These are phyloP conservation scores for Ambrosia artemisiifolia DNA, from an alignment of 129 eudicot genomes.

Conservation along the genomic window DNA sequence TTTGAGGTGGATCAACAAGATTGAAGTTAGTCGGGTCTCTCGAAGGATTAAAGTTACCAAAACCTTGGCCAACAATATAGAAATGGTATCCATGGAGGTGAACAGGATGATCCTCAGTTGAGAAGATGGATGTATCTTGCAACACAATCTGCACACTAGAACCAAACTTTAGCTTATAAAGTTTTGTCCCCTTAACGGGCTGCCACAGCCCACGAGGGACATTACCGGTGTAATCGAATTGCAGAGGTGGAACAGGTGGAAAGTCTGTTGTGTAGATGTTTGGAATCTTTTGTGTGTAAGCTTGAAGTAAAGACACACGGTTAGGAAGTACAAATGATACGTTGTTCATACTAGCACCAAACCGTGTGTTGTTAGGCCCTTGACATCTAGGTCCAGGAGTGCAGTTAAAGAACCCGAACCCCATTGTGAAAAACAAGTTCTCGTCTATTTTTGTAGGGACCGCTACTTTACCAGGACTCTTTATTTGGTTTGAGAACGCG, in stretches of 20 bases:
- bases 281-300: conserved; percentile 55
- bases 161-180: conserved; percentile 60
- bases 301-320: conserved; percentile 56
- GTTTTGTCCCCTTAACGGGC: conserved; percentile 51
- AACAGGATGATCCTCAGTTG: conserved; percentile 66
- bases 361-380: conserved; percentile 77
- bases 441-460: conserved; percentile 60
- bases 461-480: conserved; percentile 40
- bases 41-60: conserved; percentile 61
- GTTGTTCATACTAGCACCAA: conserved; percentile 84
- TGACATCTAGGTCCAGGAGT: conserved; percentile 68
- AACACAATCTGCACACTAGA: conserved; percentile 56
- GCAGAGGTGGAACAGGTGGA: conserved; percentile 57
- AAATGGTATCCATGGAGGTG: conserved; percentile 78
- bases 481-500: conserved; percentile 47
- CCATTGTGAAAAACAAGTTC: conserved; percentile 50
- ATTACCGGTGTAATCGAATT: conserved; percentile 73
- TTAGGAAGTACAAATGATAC: conserved; percentile 64
- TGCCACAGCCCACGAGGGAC: conserved; percentile 68
- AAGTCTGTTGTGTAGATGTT: conserved; percentile 67
- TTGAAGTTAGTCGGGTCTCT: conserved; percentile 54
- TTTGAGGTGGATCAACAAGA: conserved; percentile 67
- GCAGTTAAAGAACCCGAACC: conserved; percentile 62
- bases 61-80: conserved; percentile 61
- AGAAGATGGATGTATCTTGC: conserved; percentile 54